A percentile compares a stretch with the other conserved stretches of the same genome.
Conservation (phyloP, 2,329 filamentous ascomycete species). For the Fusarium luffae region DNA sequence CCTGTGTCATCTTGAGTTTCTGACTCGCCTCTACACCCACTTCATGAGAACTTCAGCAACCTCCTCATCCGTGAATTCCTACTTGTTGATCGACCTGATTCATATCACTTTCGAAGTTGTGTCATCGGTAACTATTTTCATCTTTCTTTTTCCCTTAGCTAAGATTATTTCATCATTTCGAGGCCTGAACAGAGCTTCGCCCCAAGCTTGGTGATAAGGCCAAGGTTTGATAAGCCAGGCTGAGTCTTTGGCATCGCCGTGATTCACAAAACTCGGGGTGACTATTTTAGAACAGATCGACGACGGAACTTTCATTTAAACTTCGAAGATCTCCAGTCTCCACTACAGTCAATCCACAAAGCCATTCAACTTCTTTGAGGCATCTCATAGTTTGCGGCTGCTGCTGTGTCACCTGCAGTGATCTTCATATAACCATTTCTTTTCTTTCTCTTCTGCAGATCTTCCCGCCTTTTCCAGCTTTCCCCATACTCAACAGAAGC, state of each 20-base stretch:
- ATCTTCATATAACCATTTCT: not conserved
- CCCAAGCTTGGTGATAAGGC: not conserved
- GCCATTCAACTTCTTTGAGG: not conserved
- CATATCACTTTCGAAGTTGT: not conserved
- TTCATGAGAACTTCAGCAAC: not conserved
- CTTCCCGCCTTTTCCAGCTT: not conserved
- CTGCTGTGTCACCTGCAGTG: not conserved
- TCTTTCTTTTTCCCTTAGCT: not conserved
- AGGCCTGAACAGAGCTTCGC: not conserved
- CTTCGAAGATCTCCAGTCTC: not conserved
- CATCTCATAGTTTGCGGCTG: not conserved
- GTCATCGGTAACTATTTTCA: not conserved
- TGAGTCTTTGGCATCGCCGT: not conserved
- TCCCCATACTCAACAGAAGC: not conserved
- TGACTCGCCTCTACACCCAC: not conserved
- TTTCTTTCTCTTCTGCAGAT: not conserved
- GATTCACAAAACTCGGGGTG: not conserved
- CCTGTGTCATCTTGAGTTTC: not conserved
- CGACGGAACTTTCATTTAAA: not conserved
- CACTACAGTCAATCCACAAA: not conserved
- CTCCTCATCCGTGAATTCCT: not conserved
- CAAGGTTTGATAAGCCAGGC: not conserved
- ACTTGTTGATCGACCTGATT: not conserved
- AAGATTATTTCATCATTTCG: not conserved
- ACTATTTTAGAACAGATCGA: not conserved